These are phyloP conservation scores for Crithidia brevicula DNA, from an alignment of 208 protist species.

Conservation along the genomic window DNA sequence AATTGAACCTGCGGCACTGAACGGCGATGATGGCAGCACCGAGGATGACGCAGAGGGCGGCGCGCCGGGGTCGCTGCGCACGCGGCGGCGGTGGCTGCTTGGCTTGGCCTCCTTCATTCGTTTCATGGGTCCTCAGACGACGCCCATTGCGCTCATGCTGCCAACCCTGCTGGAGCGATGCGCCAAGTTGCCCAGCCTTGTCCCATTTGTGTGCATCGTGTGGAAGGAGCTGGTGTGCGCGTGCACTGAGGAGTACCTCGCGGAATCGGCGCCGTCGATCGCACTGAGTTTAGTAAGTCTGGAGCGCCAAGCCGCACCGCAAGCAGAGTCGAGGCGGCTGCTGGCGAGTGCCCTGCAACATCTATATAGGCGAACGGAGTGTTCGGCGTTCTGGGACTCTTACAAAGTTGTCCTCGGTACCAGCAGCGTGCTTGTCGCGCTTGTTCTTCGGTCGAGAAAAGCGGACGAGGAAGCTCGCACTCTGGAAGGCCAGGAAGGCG, in stretches of 20 bases:
- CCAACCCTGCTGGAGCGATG: constrained; percentile 72
- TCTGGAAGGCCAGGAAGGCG: background rate
- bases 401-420: constrained; percentile 67
- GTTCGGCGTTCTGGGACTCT: constrained; percentile 62
- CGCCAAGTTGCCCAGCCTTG: constrained; percentile 31
- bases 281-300: constrained; percentile 77
- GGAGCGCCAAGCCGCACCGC: constrained; percentile 39
- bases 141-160: constrained; percentile 81
- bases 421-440: constrained; percentile 48
- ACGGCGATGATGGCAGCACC: constrained; percentile 14
- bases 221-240: constrained; percentile 66
- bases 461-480: background rate
- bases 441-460: constrained; percentile 7
- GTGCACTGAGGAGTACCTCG: constrained; percentile 70
- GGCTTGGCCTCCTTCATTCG: constrained; percentile 64
- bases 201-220: constrained; percentile 55
- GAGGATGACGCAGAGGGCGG: constrained; percentile 1
- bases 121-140: constrained; percentile 70
- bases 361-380: constrained; percentile 44
- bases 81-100: constrained; percentile 68
- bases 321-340: constrained; percentile 27
- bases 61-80: constrained; percentile 32
- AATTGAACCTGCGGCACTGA: constrained; percentile 26
- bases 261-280: constrained; percentile 69
- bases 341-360: constrained; percentile 42